A percentile compares a stretch with the other conserved stretches of the same genome.
Evolutionary conservation across 345 rosid species (phyloP).

Genomic region (Murraya koenigii): DNA sequence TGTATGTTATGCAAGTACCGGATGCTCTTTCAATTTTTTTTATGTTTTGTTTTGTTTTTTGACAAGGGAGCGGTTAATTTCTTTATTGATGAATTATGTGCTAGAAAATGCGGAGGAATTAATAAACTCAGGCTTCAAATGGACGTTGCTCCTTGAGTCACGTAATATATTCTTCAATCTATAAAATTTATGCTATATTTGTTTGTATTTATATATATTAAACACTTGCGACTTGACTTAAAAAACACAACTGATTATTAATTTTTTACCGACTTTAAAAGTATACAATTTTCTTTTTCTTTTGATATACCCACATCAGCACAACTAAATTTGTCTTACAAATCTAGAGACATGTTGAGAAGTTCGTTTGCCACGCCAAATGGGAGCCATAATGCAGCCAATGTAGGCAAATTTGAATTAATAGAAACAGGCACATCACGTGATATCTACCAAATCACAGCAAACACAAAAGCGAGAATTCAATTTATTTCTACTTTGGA

Average conservation of each 20-base stretch:
- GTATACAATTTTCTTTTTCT: no score
- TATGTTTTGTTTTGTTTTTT: neutral
- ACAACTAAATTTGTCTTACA: no score
- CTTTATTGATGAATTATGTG: neutral
- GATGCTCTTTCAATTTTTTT: neutral
- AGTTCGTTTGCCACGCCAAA: no score
- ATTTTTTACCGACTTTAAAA: no score
- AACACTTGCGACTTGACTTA: no score
- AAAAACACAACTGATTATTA: no score
- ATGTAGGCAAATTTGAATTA: neutral
- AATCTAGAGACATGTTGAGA: no score
- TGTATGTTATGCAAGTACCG: neutral
- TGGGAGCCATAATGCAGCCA: neutral
- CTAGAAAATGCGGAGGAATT: neutral
- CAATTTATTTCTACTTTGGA: neutral
- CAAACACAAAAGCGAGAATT: neutral
- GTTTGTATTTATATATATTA: no score
- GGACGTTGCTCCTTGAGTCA: neutral
- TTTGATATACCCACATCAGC: no score
- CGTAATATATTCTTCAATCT: neutral
- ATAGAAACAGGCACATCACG: neutral
- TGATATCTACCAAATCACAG: neutral
- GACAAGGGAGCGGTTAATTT: conserved; percentile 6
- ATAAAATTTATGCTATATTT: neutral
- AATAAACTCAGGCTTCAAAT: neutral